phyloP scores from a whole-genome alignment of 2,329 filamentous ascomycete genomes.

The Exophiala aquamarina region DNA sequence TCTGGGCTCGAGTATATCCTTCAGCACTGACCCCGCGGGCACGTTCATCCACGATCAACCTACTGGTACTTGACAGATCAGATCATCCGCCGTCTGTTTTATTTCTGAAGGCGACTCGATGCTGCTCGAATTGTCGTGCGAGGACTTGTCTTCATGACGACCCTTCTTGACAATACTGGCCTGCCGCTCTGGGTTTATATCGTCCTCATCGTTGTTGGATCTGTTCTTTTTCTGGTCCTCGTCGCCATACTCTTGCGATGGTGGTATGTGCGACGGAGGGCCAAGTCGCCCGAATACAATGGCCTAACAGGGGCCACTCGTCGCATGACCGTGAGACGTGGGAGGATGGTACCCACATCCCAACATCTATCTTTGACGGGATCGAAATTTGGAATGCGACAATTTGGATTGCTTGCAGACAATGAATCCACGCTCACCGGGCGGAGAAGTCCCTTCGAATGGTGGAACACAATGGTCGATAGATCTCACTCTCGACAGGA shows the following conservation, averaged over 20 bases:
- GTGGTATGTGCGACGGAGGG: slow-evolving; percentile 16
- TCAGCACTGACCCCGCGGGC: slow-evolving; percentile 10
- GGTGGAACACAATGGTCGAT: slow-evolving; percentile 28
- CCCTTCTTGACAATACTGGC: slow-evolving; percentile 23
- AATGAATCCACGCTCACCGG: slow-evolving; percentile 25
- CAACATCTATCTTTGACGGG: slow-evolving; percentile 29
- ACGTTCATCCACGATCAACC: slow-evolving; percentile 1
- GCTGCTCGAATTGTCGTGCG: slow-evolving; percentile 5
- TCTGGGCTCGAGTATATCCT: slow-evolving; percentile 3
- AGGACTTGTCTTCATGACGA: slow-evolving; percentile 25
- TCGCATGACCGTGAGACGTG: slow-evolving; percentile 27
- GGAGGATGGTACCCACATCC: slow-evolving; percentile 26
- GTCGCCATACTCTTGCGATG: slow-evolving; percentile 18
- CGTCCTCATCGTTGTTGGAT: slow-evolving; percentile 25
- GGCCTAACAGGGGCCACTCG: slow-evolving; percentile 24
- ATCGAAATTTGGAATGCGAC: slow-evolving; percentile 28
- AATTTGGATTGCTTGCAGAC: slow-evolving; percentile 24
- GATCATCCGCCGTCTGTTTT: not conserved
- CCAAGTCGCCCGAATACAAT: slow-evolving; percentile 12
- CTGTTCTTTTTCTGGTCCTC: slow-evolving; percentile 19
- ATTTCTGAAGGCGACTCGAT: slow-evolving; percentile 10
- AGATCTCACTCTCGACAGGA: slow-evolving; percentile 23
- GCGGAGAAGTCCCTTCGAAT: slow-evolving; percentile 29
- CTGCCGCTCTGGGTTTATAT: slow-evolving; percentile 28
- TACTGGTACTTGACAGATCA: too few relatives aligned